Conservation (phyloP, 371 early-diverging fungal genomes). For the Dentiscutata heterogama region DNA sequence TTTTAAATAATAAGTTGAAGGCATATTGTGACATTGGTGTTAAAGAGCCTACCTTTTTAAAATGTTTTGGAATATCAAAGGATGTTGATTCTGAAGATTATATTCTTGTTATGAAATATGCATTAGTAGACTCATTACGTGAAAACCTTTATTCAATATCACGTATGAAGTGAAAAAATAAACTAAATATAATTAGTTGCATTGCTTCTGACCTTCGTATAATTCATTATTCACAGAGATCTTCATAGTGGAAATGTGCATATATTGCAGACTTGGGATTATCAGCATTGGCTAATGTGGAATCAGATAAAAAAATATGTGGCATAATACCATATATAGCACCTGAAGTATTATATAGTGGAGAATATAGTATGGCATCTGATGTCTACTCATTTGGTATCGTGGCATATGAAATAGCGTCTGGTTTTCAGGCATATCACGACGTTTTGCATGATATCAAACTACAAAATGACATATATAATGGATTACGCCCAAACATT, state of each 20-base stretch:
- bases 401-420: slow-evolving; percentile 2
- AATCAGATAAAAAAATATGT: background rate
- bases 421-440: slow-evolving; percentile 1
- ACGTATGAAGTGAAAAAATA: slow-evolving; percentile 3
- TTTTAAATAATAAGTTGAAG: slow-evolving; percentile 8
- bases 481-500: slow-evolving; percentile 16
- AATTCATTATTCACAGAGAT: slow-evolving; percentile 14
- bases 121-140: background rate
- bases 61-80: slow-evolving; percentile 11
- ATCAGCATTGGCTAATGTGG: too few species aligned
- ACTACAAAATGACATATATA: background rate
- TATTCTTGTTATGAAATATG: slow-evolving; percentile 38
- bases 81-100: slow-evolving; percentile 26
- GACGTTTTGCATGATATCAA: background rate
- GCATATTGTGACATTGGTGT: background rate
- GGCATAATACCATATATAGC: slow-evolving; percentile 36
- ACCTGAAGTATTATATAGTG: slow-evolving; percentile 6
- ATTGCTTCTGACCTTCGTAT: background rate
- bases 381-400: slow-evolving; percentile 14
- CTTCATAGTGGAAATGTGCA: slow-evolving; percentile 20
- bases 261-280: too few species aligned
- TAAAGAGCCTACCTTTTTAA: background rate
- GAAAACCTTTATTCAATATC: too few species aligned
- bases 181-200: background rate
- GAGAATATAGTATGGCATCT: background rate